Evolutionary conservation across 768 basidiomycete genomes (phyloP), one percentile per base, ranked within the genome.

Genomic region (Suillus weaverae): DNA sequence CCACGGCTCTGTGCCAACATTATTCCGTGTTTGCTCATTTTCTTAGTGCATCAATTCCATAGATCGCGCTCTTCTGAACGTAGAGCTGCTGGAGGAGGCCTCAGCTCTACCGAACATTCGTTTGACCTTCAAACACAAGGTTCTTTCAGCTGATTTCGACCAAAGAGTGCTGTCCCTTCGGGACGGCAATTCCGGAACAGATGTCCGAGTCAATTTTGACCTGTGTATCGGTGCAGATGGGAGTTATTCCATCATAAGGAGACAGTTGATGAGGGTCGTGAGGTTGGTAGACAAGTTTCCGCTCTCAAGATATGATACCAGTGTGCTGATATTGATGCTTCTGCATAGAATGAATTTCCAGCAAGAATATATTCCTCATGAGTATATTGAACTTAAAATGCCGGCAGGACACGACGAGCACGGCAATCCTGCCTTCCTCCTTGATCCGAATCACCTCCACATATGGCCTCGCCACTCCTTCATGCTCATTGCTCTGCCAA

Each of bases 391-490:
- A 82, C 85, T 99, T 65, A 93, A 90, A 81, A 94, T 99, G 87
- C 94, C 95, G 72, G 86, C 96, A 75, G 89, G 89, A 64, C 77
- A 79, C 74, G 84, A 84, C 76, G 72, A 74, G 71, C 79, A 81
- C 76, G 92, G 86, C 75, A 82, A 84, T 66, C 80, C 88, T 67
- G 81, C 80, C 33, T 99, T 91, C 81, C 81, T 88, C 64, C 89
- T 99, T 77, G 94, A 96, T 83, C 92, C 93, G 71, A 91, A 92
- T 77, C 92, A 99, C 78, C 89, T 99, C 70, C 97, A 99, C 81
- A 98, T 99, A 72, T 99, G 97, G 97, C 97, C 97, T 69, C 91
- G 97, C 74, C 93, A 95, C 78, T 94, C 95, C 55, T 99, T 99
- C 84, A 99, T 99, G 97, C 87, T 99, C 72, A 98, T 99, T 72